Conservation (phyloP, 306 rosid species). For the Geum urbanum region DNA sequence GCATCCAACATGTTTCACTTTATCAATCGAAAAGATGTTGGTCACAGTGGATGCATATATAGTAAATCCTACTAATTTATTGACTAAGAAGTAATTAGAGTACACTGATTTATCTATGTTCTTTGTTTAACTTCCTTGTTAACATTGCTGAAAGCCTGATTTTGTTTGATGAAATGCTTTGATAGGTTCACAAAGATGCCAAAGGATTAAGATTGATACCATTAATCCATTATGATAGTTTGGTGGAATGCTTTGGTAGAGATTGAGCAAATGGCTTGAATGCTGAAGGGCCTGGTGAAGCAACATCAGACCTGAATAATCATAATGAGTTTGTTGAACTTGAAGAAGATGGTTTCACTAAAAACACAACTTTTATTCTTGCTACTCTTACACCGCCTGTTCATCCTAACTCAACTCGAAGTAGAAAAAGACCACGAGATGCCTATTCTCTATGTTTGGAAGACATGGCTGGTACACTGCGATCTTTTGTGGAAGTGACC, state of each 20-base stretch:
- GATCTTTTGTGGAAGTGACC: not conserved
- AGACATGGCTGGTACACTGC: not conserved
- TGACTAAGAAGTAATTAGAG: too few relatives aligned
- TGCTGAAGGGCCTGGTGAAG: not conserved
- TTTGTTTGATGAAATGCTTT: not conserved
- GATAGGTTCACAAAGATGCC: not conserved
- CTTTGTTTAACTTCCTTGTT: too few relatives aligned
- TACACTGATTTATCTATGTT: too few relatives aligned
- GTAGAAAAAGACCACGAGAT: not conserved
- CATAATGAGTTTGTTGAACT: not conserved
- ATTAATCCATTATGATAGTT: conserved; percentile 6
- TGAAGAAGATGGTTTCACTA: not conserved
- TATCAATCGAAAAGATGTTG: too few relatives aligned
- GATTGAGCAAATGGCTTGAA: not conserved
- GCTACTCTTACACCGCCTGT: not conserved
- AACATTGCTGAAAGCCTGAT: too few relatives aligned
- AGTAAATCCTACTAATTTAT: too few relatives aligned
- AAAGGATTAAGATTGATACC: not conserved
- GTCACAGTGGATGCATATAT: too few relatives aligned
- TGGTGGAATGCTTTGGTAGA: not conserved
- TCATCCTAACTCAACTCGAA: not conserved
- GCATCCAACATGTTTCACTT: too few relatives aligned
- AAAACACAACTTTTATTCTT: not conserved
- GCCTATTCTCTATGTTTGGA: not conserved
- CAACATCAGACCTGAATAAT: not conserved